These are phyloP conservation scores for Aspergillus versicolor DNA, from an alignment of 2,329 filamentous ascomycete genomes.

Conservation along the genomic window DNA sequence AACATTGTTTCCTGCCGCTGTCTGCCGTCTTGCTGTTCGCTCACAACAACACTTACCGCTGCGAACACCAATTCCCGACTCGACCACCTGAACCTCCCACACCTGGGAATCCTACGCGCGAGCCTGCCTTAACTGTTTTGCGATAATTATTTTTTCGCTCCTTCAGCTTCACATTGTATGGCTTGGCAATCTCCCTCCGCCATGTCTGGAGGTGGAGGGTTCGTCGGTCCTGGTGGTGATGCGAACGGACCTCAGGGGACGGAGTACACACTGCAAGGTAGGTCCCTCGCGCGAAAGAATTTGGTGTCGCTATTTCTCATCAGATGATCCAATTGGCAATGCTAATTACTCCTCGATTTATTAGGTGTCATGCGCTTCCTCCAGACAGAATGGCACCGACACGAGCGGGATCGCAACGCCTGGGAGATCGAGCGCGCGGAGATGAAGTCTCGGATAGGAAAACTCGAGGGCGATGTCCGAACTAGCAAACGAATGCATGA, in stretches of 20 bases:
- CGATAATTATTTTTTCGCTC: not conserved
- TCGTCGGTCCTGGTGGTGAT: slow-evolving; percentile 47
- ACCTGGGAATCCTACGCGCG: slow-evolving; percentile 5
- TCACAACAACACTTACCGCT: slow-evolving; percentile 22
- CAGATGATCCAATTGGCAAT: not conserved
- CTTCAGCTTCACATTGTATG: slow-evolving; percentile 47
- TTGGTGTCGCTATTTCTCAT: not conserved
- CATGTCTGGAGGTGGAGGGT: slow-evolving; percentile 57
- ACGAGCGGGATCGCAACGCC: slow-evolving; percentile 94
- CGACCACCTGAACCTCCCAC: slow-evolving; percentile 5
- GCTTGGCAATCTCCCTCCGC: slow-evolving; percentile 69
- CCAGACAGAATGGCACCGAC: slow-evolving; percentile 97
- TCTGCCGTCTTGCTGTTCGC: slow-evolving; percentile 18
- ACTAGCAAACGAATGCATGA: slow-evolving; percentile 86
- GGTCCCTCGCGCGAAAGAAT: slow-evolving; percentile 21
- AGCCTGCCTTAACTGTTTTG: not conserved
- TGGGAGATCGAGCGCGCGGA: slow-evolving; percentile 99
- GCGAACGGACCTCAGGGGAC: slow-evolving; percentile 58
- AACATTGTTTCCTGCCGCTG: slow-evolving; percentile 25
- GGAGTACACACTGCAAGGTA: slow-evolving; percentile 72
- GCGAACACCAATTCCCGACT: slow-evolving; percentile 17
- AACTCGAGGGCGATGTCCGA: slow-evolving; percentile 83
- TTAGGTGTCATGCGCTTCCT: slow-evolving; percentile 98
- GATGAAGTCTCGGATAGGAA: slow-evolving; percentile 96
- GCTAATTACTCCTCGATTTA: slow-evolving; percentile 22